Base-by-base conservation (phyloP, 2,329 filamentous ascomycete genomes). In the Talaromyces amestolkiae region DNA sequence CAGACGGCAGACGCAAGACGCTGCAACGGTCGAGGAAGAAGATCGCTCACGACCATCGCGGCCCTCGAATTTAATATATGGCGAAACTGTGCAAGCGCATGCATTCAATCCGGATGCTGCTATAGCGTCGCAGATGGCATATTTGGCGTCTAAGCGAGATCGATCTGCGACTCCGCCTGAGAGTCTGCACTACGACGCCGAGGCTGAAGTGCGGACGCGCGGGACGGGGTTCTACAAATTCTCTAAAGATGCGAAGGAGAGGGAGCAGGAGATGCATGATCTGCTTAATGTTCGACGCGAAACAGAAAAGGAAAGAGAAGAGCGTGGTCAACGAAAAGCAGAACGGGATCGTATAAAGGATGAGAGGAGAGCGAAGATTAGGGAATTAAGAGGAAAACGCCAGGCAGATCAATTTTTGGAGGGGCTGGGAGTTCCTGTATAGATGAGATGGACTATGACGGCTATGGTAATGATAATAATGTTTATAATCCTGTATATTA, bases 191-290 rank as follows among this genome's bases (percentile, higher is more conserved):
- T 99, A 98, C 78, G 91, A 97, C 76, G 92, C 92, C 1, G 86
- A 86, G 67, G 85, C 85, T 67, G 95, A 99, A 83, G 88, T 97
- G 58, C 84, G 95, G 67, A 92, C 87, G 53, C 94, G 95, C 72
- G 95, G 95, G 3, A 91, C 91, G 0, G 95, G 91, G 0, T 99
- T 98, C 79, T 97, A 93, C 80, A 88, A 90, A 65, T 98, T 99
- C 75, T 92, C 89, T 66, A 86, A 85, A 69, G 90, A 96, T 76
- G 88, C 90, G 73, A 87, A 85, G 69, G 82, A 83, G 69, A 78
- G 86, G 58, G 82, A 89, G 73, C 78, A 79, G 72, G 91, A 98
- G 83, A 97, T 98, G 91, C 84, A 86, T 69, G 85, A 83, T 53
- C 80, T 97, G 64, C 85, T 87, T 68, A 82, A 83, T 70, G 88